Conservation (phyloP, 106 monocot species). For the Phalaenopsis equestris region DNA sequence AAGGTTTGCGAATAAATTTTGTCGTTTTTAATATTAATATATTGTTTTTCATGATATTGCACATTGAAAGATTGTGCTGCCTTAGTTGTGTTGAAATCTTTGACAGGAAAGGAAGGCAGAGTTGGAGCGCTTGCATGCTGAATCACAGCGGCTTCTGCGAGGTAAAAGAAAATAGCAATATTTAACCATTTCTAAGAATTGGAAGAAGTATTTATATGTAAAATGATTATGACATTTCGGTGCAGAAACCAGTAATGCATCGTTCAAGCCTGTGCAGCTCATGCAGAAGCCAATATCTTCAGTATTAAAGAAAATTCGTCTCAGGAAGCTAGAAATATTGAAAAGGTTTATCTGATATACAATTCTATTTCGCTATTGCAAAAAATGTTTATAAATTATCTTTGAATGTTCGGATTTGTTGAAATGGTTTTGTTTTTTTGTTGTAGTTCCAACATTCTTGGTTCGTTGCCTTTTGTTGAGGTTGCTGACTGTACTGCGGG, state of each 20-base stretch:
- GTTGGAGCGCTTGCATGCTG: constrained; percentile 61
- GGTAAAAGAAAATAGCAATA: constrained; percentile 32
- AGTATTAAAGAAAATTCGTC: constrained; percentile 78
- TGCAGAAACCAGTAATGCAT: constrained; percentile 76
- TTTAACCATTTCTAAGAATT: neutral
- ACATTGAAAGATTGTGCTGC: neutral
- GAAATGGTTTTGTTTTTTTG: neutral
- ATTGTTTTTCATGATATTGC: neutral
- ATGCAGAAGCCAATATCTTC: constrained; percentile 85
- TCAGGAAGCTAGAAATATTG: constrained; percentile 54
- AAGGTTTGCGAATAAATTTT: constrained; percentile 33
- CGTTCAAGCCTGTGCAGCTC: constrained; percentile 53
- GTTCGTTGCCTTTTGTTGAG: constrained; percentile 12
- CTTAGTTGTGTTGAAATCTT: neutral
- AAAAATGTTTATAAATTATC: neutral
- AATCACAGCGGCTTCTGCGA: constrained; percentile 75
- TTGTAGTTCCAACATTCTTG: constrained; percentile 21
- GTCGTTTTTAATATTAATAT: neutral
- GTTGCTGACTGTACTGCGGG: constrained; percentile 10
- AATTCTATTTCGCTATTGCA: neutral
- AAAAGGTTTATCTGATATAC: constrained; percentile 31
- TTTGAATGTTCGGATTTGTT: neutral
- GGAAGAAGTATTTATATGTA: neutral
- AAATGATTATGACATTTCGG: neutral
- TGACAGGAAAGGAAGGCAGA: constrained; percentile 64